Evolutionary conservation across 352 stramenopile genomes (phyloP).

Genomic region (Thalassiosira mediterranea): DNA sequence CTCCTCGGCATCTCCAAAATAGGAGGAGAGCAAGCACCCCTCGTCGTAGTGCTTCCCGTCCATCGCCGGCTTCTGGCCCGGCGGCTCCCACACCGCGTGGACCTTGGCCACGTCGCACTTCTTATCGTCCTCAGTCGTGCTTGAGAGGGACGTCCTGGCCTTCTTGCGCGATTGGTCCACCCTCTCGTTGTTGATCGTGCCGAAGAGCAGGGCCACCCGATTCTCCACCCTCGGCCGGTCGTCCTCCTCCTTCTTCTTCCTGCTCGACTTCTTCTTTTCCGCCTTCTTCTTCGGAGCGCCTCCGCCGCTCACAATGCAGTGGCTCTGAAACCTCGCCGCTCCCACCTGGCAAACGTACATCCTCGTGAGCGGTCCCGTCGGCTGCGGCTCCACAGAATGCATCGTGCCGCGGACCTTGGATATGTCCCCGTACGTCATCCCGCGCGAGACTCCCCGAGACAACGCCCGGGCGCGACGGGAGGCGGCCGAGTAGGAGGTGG

Average conservation of each 20-base stretch:
- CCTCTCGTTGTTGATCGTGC: constrained; percentile 71
- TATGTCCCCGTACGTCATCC: constrained; percentile 68
- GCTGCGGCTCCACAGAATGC: constrained; percentile 73
- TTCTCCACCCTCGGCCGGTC: constrained; percentile 37
- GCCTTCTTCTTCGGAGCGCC: constrained; percentile 19
- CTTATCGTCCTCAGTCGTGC: constrained; percentile 50
- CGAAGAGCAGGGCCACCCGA: constrained; percentile 68
- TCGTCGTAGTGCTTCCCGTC: constrained; percentile 37
- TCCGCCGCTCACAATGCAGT: constrained; percentile 42
- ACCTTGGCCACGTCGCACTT: constrained; percentile 77
- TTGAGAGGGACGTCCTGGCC: constrained; percentile 74
- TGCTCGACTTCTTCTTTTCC: constrained; percentile 17
- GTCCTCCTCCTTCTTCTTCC: constrained; percentile 6
- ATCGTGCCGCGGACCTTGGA: constrained; percentile 57
- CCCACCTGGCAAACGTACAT: constrained; percentile 74
- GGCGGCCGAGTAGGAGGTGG: constrained; percentile 48
- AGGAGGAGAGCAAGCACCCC: constrained; percentile 27
- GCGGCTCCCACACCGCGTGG: constrained; percentile 74
- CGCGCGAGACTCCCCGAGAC: constrained; percentile 27
- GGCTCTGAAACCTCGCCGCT: constrained; percentile 71
- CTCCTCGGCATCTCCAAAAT: constrained; percentile 4
- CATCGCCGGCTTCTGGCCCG: constrained; percentile 42
- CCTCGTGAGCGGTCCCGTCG: constrained; percentile 55
- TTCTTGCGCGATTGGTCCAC: constrained; percentile 50
- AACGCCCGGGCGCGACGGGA: constrained; percentile 46